A percentile compares a stretch with the other conserved stretches of the same genome.
These are phyloP conservation scores for Acorus calamus DNA, from an alignment of 106 monocot genomes.

Conservation along the genomic window DNA sequence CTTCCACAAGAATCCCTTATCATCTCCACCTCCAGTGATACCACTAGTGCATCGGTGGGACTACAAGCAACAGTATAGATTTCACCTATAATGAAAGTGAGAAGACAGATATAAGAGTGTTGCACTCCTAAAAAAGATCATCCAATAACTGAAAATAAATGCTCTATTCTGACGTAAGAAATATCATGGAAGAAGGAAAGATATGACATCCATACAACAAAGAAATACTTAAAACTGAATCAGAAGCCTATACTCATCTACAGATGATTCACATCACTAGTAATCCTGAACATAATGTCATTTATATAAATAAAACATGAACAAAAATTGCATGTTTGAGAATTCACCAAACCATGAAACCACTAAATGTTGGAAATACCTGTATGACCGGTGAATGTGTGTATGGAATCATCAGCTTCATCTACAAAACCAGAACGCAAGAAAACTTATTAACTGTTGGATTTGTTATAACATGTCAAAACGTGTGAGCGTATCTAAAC, in stretches of 20 bases:
- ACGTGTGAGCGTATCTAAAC: too few relatives aligned
- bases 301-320: neutral
- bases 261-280: too few relatives aligned
- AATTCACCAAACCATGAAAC: neutral
- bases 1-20: constrained; percentile 84
- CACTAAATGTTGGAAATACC: constrained; percentile 14
- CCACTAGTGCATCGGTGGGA: constrained; percentile 60
- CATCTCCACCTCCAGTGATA: constrained; percentile 93
- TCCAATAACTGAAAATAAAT: too few relatives aligned
- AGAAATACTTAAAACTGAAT: too few relatives aligned
- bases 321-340: neutral
- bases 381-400: constrained; percentile 39
- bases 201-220: too few relatives aligned
- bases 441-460: neutral
- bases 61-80: constrained; percentile 76
- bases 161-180: too few relatives aligned
- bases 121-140: too few relatives aligned
- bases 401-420: constrained; percentile 56
- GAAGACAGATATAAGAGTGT: neutral
- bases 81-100: constrained; percentile 43
- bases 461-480: neutral
- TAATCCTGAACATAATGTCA: too few relatives aligned
- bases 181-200: too few relatives aligned
- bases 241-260: too few relatives aligned
- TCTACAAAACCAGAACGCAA: constrained; percentile 15